Evolutionary conservation across 2,329 filamentous ascomycete genomes (phyloP), one percentile per base, ranked within the genome.

Genomic region (Cytospora schulzeri): DNA sequence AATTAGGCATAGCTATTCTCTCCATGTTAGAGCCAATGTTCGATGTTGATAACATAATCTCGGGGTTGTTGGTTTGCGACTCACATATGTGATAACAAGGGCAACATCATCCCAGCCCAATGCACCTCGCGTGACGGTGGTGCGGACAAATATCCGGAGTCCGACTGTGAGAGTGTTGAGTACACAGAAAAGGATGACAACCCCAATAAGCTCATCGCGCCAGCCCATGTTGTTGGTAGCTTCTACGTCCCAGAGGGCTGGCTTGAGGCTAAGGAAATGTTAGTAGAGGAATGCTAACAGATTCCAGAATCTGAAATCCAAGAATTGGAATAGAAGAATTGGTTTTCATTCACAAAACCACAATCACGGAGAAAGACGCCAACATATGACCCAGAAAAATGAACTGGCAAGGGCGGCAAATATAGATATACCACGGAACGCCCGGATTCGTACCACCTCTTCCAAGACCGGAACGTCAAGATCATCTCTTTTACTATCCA

Each of bases 91-190:
- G 31, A 67, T 19, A 29, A 67, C 29, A 19, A 67, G 56, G 6
- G 56, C 56, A 7, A 60, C 55, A 57, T 67, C 65, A 35, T 67
- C 65, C 62, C 65, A 67, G 4, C 65, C 65, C 17, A 67, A 65
- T 1, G 62, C 65, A 4, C 62, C 59, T 26, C 57, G 65, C 17
- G 62, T 57, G 9, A 67, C 45, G 41, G 17, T 60, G 4, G 58
- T 65, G 8, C 65, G 55, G 19, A 67, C 65, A 12, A 53, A 58
- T 2, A 67, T 3, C 9, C 65, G 65, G 31, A 67, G 62, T 26
- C 48, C 65, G 35, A 67, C 56, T n/a, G 62, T 65, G 55, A 65
- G 38, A 28, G 65, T 67, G n/a, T 56, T 60, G n/a, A 67, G 51
- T 28, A 62, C 54, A 11, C 31, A 26, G 26, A 67, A 67, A 55